phyloP scores from a whole-genome alignment of 2,329 filamentous ascomycete genomes.

The Aaosphaeria arxii region DNA sequence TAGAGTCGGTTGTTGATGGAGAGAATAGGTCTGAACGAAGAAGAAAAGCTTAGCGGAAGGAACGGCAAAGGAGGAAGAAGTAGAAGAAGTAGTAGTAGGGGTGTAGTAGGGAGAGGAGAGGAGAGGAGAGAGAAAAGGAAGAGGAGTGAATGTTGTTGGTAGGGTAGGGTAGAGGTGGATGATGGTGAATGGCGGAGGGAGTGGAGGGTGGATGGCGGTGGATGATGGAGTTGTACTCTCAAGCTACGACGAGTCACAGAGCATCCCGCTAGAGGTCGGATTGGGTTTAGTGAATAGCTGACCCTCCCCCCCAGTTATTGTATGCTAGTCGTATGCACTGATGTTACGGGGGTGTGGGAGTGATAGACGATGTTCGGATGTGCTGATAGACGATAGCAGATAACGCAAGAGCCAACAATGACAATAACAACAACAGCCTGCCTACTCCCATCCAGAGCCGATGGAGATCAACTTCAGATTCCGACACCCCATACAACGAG shows the following conservation, averaged over 20 bases:
- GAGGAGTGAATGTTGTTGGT: background rate
- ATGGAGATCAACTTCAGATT: too few relatives aligned
- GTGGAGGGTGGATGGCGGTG: background rate
- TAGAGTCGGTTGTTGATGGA: background rate
- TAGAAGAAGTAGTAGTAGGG: conserved; percentile 1
- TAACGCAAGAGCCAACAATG: too few relatives aligned
- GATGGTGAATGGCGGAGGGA: background rate
- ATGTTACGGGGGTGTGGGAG: too few relatives aligned
- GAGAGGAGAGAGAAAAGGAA: conserved; percentile 1
- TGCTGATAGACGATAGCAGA: too few relatives aligned
- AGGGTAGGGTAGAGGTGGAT: background rate
- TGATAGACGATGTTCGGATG: too few relatives aligned
- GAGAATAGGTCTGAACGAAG: background rate
- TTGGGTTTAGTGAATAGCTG: background rate
- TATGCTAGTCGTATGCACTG: too few relatives aligned
- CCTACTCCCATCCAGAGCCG: too few relatives aligned
- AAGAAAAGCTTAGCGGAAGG: background rate
- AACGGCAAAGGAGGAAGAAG: background rate
- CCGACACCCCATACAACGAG: too few relatives aligned
- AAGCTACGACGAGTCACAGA: background rate
- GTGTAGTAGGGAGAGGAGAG: background rate
- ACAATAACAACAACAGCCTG: too few relatives aligned
- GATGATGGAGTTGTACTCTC: background rate
- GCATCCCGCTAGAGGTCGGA: background rate
- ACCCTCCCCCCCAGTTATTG: background rate